Conservation (phyloP, 768 basidiomycete genomes). For the Serendipita sp. region DNA sequence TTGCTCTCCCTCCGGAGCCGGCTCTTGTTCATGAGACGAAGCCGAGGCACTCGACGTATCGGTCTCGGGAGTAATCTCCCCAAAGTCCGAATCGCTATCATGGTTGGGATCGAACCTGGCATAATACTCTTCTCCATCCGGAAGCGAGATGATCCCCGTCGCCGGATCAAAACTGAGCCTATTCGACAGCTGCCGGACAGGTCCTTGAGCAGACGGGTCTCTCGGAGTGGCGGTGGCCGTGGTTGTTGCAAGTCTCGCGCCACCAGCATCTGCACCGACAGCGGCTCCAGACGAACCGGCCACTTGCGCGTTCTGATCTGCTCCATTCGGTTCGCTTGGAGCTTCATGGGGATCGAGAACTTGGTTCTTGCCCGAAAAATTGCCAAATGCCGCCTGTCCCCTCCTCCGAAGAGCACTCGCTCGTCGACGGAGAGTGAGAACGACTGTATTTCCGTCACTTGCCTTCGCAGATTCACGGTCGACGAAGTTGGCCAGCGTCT, state of each 20-base stretch:
- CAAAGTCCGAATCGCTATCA: conserved; percentile 32
- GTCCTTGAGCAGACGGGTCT: conserved; percentile 7
- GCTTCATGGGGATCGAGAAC: conserved; percentile 9
- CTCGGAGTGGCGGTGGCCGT: conserved; percentile 2
- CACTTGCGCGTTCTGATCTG: conserved; percentile 11
- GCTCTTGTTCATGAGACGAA: not conserved
- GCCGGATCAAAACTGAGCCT: conserved; percentile 72
- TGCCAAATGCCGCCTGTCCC: conserved; percentile 16
- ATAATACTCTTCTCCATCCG: conserved; percentile 33
- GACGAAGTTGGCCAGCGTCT: conserved; percentile 45
- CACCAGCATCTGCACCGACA: conserved; percentile 6
- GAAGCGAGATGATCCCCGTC: conserved; percentile 76
- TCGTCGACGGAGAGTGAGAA: conserved; percentile 64
- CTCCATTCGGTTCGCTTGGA: conserved; percentile 12
- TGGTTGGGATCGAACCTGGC: conserved; percentile 12
- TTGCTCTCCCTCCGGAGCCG: conserved; percentile 11
- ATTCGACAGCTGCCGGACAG: conserved; percentile 25
- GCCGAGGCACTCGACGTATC: conserved; percentile 9
- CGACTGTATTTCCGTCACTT: conserved; percentile 39
- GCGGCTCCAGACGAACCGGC: conserved; percentile 10
- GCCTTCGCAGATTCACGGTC: conserved; percentile 14
- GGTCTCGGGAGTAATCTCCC: conserved; percentile 13
- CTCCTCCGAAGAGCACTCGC: conserved; percentile 32
- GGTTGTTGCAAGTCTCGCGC: not conserved
- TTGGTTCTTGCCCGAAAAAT: conserved; percentile 11